Conservation (phyloP, 768 basidiomycete species). For the Naematelia aurantialba region DNA sequence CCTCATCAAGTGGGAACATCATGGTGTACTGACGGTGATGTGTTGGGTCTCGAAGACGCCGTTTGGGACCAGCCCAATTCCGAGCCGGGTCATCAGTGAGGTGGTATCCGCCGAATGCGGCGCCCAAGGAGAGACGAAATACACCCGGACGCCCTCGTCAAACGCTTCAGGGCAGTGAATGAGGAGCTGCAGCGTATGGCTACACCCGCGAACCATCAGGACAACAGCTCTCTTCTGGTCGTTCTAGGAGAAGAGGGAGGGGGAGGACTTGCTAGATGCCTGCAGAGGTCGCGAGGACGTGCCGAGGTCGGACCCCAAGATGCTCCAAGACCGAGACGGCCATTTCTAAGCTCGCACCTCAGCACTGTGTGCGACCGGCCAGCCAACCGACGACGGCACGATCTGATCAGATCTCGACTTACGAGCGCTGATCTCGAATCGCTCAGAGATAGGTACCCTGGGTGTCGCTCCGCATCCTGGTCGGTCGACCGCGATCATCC, state of each 20-base stretch:
- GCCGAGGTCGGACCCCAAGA: slow-evolving; percentile 24
- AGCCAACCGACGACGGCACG: too few species aligned
- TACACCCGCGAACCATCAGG: slow-evolving; percentile 6
- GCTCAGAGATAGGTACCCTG: slow-evolving; percentile 26
- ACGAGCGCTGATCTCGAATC: slow-evolving; percentile 36
- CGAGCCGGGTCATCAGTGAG: slow-evolving; percentile 26
- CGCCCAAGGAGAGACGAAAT: slow-evolving; percentile 35
- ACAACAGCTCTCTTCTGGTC: not conserved
- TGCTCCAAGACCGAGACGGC: slow-evolving; percentile 39
- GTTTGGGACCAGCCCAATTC: slow-evolving; percentile 30
- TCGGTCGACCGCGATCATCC: slow-evolving; percentile 42
- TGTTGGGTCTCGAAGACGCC: slow-evolving; percentile 34
- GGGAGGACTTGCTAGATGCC: slow-evolving; percentile 38
- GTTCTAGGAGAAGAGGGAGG: not conserved
- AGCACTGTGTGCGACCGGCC: too few species aligned
- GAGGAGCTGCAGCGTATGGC: slow-evolving; percentile 34
- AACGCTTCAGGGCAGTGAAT: slow-evolving; percentile 28
- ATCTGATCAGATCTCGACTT: too few species aligned
- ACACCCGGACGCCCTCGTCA: slow-evolving; percentile 9
- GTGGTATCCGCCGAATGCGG: slow-evolving; percentile 29
- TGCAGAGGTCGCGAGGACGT: slow-evolving; percentile 38
- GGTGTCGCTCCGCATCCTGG: slow-evolving; percentile 41
- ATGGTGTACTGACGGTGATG: slow-evolving; percentile 28
- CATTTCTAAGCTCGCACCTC: slow-evolving; percentile 27
- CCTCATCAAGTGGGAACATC: slow-evolving; percentile 30